These are phyloP conservation scores for Lasiodiplodia citricola DNA, from an alignment of 2,329 filamentous ascomycete genomes.

Conservation along the genomic window DNA sequence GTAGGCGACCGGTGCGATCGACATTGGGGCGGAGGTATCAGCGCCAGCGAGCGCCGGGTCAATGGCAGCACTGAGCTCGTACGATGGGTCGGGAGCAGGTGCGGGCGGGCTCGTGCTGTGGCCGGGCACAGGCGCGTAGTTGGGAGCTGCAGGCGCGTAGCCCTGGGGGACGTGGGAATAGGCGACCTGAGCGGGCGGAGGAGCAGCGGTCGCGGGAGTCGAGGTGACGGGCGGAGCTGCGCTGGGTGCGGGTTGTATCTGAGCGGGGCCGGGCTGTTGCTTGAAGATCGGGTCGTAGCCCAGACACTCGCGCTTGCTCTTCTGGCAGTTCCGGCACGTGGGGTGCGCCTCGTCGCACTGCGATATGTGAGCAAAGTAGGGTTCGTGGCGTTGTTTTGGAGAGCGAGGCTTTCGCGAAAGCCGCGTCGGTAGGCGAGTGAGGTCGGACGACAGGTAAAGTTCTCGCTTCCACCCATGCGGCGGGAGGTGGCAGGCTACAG, in stretches of 20 bases:
- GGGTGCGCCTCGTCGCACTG: slow-evolving; percentile 97
- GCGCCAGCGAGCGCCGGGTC: slow-evolving; percentile 68
- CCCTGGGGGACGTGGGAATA: slow-evolving; percentile 50
- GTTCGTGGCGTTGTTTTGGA: not conserved
- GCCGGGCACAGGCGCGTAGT: slow-evolving; percentile 39
- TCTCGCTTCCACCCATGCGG: slow-evolving; percentile 44
- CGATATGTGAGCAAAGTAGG: slow-evolving; percentile 21
- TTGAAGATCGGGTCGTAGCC: slow-evolving; percentile 91
- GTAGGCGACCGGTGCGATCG: slow-evolving; percentile 25
- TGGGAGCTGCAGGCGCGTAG: slow-evolving; percentile 50
- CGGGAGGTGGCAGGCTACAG: slow-evolving; percentile 23
- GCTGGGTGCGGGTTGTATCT: slow-evolving; percentile 73
- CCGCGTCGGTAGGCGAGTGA: slow-evolving; percentile 30
- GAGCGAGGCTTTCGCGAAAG: slow-evolving; percentile 10
- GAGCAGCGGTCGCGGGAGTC: slow-evolving; percentile 39
- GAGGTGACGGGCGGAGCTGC: slow-evolving; percentile 42
- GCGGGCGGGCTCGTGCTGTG: slow-evolving; percentile 36
- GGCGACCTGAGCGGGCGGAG: slow-evolving; percentile 37
- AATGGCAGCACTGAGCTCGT: slow-evolving; percentile 65
- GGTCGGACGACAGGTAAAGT: slow-evolving; percentile 40
- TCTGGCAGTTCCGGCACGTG: slow-evolving; percentile 86
- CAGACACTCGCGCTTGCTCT: slow-evolving; percentile 84
- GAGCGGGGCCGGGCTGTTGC: slow-evolving; percentile 70
- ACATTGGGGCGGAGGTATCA: slow-evolving; percentile 36
- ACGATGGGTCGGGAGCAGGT: slow-evolving; percentile 43